Evolutionary conservation across 2,329 filamentous ascomycete genomes (phyloP), one percentile per base, ranked within the genome.

Genomic region (Talaromyces marneffei): DNA sequence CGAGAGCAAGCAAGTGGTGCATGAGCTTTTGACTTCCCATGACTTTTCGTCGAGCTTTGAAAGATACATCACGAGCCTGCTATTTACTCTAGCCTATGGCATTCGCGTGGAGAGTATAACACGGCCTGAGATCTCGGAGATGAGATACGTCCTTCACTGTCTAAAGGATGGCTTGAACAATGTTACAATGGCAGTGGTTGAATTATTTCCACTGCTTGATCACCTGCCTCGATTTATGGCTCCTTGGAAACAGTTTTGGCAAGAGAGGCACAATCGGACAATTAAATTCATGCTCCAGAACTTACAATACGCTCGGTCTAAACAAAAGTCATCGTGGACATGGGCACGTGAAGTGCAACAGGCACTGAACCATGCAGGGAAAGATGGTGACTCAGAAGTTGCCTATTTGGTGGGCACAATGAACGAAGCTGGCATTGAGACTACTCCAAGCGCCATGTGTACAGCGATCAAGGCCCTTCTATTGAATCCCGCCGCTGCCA

Each of bases 41-140:
- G 73, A 74, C 25, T 82, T 80, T 71, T 79, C 80, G 63, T 75
- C 77, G 54, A 71, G 77, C 18, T 73, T 82, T 25, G 77, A 82
- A 65, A 73, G 78, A 0, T 83, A 80, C 64, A 80, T 80, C 0
- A 75, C 77, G 1, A 79, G 77, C 63, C 73, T 83, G 33, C 79
- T 82, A 5, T 80, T 82, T 63, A 79, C 76, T 4, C 78, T 82
- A 3, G 75, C 79, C 4, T 83, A 82, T 64, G 80, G 81, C 0
- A 79, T 80, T 60, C 77, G 80, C 6, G 78, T 82, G 54, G 59
- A 65, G 3, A 64, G 60, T 25, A 64, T 65, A 58, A 78, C 82
- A 62, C 20, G 23, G 7, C 31, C 44, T 33, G 57, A 53, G 29
- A 59, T 59, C 25, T 18, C 20, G 16, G 46, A 59, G 46, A 59